Base-by-base conservation (phyloP, 2,329 filamentous ascomycete species). In the Neopestalotiopsis clavispora region DNA sequence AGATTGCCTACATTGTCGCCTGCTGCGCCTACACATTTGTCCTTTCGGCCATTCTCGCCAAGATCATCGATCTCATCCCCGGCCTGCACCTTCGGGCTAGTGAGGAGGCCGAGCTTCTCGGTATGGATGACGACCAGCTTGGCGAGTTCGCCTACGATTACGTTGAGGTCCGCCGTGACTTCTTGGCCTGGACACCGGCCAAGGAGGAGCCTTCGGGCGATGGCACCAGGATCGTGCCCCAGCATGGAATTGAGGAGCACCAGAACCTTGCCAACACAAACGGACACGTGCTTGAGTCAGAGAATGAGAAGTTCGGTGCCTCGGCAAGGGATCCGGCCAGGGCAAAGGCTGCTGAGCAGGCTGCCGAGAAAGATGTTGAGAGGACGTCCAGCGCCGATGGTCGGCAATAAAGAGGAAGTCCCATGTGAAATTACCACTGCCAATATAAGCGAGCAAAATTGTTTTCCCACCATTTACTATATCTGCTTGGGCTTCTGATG, bases 131-230 rank as follows among this genome's bases (percentile, higher is more conserved):
- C 78, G 93, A 95, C 82, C 93, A 96, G 83, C 92, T 95, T 74
- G 93, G 93, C 81, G 93, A 96, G 82, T 96, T 95, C 78, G 93
- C 93, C 13, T 95, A 95, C 84, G 93, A 96, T 80, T 96, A 95
- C 80, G 93, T 96, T 73, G 93, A 96, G 86, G 92, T 95, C 69
- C 91, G 93, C 77, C 90, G 93, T 76, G 93, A 96, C 82, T 96
- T 95, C 85, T 89, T 96, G 52, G 93, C 93, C 69, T 96, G 93
- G 93, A 95, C 92, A 38, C 93, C 93, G 1, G 90, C 91, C 42
- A 91, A 91, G 76, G 85, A 84, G 70, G 89, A 92, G 73, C 91
- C 89, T 32, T 84, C 86, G 64, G 80, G 85, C 69, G 83, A 87
- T 71, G 88, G 90, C 70, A 85, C 87, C 75, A 82, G 86, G 40